Percentiles rank a stretch among this genome's conserved stretches.
Evolutionary conservation across 805 yeast genomes (phyloP).

Genomic region (Kodamaea sagamina): DNA sequence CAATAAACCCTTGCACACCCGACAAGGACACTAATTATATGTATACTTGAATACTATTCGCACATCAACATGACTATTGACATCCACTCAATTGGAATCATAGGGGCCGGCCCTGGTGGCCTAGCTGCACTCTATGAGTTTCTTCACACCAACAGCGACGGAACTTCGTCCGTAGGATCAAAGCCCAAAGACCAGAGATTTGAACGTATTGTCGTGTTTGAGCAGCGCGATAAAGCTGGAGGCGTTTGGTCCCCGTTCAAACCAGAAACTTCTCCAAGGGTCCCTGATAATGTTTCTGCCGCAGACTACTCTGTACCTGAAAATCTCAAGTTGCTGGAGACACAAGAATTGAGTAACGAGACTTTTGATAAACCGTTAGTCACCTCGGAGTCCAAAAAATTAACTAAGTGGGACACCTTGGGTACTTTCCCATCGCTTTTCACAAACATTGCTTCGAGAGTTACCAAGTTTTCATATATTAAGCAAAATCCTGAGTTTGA

Average conservation of each 20-base stretch:
- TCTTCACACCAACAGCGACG: slow-evolving; percentile 29
- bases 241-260: slow-evolving; percentile 44
- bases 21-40: neutral
- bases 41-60: neutral
- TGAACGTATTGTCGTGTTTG: slow-evolving; percentile 43
- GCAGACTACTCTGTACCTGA: slow-evolving; percentile 38
- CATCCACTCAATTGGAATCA: slow-evolving; percentile 54
- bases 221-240: slow-evolving; percentile 44
- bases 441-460: slow-evolving; percentile 43
- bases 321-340: slow-evolving; percentile 26
- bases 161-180: slow-evolving; percentile 21
- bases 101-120: slow-evolving; percentile 80
- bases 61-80: slow-evolving; percentile 1
- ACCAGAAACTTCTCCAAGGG: slow-evolving; percentile 21
- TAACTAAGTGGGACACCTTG: slow-evolving; percentile 38
- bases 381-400: slow-evolving; percentile 12
- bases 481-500: slow-evolving; percentile 23
- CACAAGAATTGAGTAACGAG: slow-evolving; percentile 18
- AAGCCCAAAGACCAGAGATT: slow-evolving; percentile 25
- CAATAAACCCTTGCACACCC: neutral
- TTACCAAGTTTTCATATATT: slow-evolving; percentile 40
- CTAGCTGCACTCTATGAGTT: slow-evolving; percentile 35
- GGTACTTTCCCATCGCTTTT: slow-evolving; percentile 41
- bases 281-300: slow-evolving; percentile 31
- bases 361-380: slow-evolving; percentile 21